A percentile compares a stretch with the other conserved stretches of the same genome.
These are phyloP conservation scores for Trypanosoma lewisi DNA, from an alignment of 208 protist species.

Conservation along the genomic window DNA sequence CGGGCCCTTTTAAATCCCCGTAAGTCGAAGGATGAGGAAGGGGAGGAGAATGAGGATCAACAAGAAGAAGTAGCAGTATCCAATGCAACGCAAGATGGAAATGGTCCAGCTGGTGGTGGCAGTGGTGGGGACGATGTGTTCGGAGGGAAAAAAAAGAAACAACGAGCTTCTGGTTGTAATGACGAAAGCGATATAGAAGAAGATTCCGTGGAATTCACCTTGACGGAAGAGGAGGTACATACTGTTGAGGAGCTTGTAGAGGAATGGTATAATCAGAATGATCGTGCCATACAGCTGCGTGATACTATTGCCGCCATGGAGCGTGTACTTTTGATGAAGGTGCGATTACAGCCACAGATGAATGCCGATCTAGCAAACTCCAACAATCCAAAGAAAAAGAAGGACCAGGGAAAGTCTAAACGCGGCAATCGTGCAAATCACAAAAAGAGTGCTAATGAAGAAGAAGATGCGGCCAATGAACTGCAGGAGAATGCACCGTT, in stretches of 20 bases:
- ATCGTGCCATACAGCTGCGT: conserved; percentile 38
- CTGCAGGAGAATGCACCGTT: conserved; percentile 70
- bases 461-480: conserved; percentile 46
- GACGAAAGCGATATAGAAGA: conserved; percentile 29
- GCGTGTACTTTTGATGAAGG: conserved; percentile 67
- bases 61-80: conserved; percentile 1
- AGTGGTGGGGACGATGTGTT: background rate
- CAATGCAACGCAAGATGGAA: background rate
- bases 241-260: conserved; percentile 59
- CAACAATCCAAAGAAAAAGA: conserved; percentile 58
- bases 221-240: conserved; percentile 57
- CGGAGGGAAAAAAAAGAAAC: conserved; percentile 2
- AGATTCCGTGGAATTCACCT: conserved; percentile 26
- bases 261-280: conserved; percentile 57
- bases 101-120: background rate
- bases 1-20: conserved; percentile 37
- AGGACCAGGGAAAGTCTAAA: conserved; percentile 35
- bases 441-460: conserved; percentile 52
- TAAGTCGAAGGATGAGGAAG: conserved; percentile 9
- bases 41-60: conserved; percentile 23
- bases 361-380: conserved; percentile 26
- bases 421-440: conserved; percentile 1
- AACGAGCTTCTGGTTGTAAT: background rate
- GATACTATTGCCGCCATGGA: conserved; percentile 75
- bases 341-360: conserved; percentile 15